Conservation (phyloP, 2,329 filamentous ascomycete species). For the Canariomyces notabilis region DNA sequence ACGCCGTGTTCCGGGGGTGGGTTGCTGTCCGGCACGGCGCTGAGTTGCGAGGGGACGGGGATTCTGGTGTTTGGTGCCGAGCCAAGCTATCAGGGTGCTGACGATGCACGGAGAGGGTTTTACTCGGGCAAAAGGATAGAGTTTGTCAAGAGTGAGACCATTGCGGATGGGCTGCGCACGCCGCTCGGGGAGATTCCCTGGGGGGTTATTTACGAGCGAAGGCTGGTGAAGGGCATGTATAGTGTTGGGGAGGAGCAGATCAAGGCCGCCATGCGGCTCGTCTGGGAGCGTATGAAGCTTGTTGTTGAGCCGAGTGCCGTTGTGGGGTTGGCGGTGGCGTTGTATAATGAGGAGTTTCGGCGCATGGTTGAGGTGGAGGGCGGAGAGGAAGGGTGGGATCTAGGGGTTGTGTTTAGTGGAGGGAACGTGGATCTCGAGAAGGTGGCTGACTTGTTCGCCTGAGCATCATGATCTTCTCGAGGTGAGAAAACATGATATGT, state of each 20-base stretch:
- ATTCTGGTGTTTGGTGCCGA: slow-evolving; percentile 82
- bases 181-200: slow-evolving; percentile 74
- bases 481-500: too few species aligned
- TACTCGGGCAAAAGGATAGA: slow-evolving; percentile 57
- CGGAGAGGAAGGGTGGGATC: slow-evolving; percentile 68
- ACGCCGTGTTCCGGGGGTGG: slow-evolving; percentile 85
- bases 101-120: slow-evolving; percentile 73
- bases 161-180: slow-evolving; percentile 85
- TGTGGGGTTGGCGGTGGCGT: slow-evolving; percentile 74
- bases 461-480: too few species aligned
- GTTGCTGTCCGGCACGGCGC: slow-evolving; percentile 76
- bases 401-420: slow-evolving; percentile 56
- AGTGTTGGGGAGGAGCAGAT: slow-evolving; percentile 81
- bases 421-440: slow-evolving; percentile 55
- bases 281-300: slow-evolving; percentile 84
- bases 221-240: slow-evolving; percentile 66
- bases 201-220: slow-evolving; percentile 65
- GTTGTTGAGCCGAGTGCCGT: slow-evolving; percentile 84
- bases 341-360: slow-evolving; percentile 84
- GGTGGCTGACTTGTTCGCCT: slow-evolving; percentile 46
- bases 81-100: slow-evolving; percentile 74
- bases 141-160: slow-evolving; percentile 68
- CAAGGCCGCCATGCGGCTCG: slow-evolving; percentile 65
- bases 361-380: slow-evolving; percentile 63
- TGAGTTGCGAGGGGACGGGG: slow-evolving; percentile 65